These are phyloP conservation scores for Quercus lobata DNA, from an alignment of 331 rosid species.

Conservation along the genomic window DNA sequence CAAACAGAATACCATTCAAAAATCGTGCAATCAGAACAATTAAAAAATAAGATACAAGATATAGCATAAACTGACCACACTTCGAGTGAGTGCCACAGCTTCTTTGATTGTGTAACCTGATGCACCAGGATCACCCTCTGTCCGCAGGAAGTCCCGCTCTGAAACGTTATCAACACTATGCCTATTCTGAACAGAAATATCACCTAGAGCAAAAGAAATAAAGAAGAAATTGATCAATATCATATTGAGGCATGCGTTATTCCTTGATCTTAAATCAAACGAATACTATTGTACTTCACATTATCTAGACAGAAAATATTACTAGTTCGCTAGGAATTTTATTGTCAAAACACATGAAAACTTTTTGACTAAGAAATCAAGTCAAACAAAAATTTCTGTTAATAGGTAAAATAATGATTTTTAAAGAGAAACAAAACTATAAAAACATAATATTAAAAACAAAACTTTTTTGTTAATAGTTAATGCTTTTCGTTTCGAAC, in stretches of 20 bases:
- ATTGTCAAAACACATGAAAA: background rate
- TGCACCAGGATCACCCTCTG: constrained; percentile 92
- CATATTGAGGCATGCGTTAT: background rate
- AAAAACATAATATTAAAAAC: constrained; percentile 3
- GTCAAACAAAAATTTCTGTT: background rate
- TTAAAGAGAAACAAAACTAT: background rate
- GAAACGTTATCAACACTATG: constrained; percentile 39
- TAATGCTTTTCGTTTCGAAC: no score
- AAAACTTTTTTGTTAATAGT: background rate
- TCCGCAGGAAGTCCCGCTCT: constrained; percentile 79
- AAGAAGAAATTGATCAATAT: background rate
- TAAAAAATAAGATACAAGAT: background rate
- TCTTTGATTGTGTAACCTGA: constrained; percentile 92
- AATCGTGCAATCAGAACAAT: constrained; percentile 16
- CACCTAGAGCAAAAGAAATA: constrained; percentile 19
- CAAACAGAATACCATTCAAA: constrained; percentile 4
- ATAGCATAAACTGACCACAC: constrained; percentile 71
- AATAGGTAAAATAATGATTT: background rate
- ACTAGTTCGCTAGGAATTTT: background rate
- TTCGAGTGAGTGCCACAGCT: constrained; percentile 75
- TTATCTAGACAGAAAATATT: background rate
- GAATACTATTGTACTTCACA: background rate
- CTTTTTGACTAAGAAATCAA: background rate
- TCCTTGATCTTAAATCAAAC: background rate
- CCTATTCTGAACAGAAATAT: constrained; percentile 12